Conservation (phyloP, 2,329 filamentous ascomycete species). For the Xylogone sp. region DNA sequence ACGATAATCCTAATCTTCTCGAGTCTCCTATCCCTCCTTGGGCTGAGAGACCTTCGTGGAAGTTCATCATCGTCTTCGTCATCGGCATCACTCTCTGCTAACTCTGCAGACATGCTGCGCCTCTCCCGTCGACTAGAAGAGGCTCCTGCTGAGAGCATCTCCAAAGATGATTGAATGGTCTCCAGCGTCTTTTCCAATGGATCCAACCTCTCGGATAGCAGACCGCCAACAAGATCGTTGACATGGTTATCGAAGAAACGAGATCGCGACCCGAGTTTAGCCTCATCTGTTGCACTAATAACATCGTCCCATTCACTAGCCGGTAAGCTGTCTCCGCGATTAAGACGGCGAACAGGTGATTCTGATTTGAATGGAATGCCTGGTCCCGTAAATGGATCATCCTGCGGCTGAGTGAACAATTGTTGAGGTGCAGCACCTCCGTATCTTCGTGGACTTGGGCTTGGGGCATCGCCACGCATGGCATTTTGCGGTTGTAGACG, state of each 20-base stretch:
- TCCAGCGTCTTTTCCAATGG: constrained; percentile 79
- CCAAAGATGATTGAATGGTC: constrained; percentile 68
- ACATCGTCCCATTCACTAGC: constrained; percentile 91
- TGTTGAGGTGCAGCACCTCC: constrained; percentile 41
- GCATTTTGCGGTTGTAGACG: constrained; percentile 49
- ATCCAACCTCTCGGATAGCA: constrained; percentile 71
- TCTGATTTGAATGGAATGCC: constrained; percentile 47
- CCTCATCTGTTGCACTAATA: constrained; percentile 77
- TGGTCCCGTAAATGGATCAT: constrained; percentile 28
- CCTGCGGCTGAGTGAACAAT: constrained; percentile 45
- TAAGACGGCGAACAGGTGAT: constrained; percentile 58
- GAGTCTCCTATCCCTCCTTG: constrained; percentile 70
- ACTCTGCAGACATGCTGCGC: constrained; percentile 66
- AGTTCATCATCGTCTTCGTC: constrained; percentile 70
- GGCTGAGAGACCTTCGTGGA: constrained; percentile 68
- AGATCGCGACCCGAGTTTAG: constrained; percentile 75
- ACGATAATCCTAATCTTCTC: constrained; percentile 77
- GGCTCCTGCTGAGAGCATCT: constrained; percentile 50
- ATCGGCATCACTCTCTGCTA: constrained; percentile 83
- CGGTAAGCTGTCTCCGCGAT: constrained; percentile 59
- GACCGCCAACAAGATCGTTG: constrained; percentile 75
- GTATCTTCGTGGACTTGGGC: constrained; percentile 63
- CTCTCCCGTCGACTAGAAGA: constrained; percentile 54
- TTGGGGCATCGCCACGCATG: constrained; percentile 67
- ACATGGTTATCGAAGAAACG: constrained; percentile 90